Evolutionary conservation across 306 rosid genomes (phyloP), one percentile per base, ranked within the genome.

Genomic region (Vicia faba): DNA sequence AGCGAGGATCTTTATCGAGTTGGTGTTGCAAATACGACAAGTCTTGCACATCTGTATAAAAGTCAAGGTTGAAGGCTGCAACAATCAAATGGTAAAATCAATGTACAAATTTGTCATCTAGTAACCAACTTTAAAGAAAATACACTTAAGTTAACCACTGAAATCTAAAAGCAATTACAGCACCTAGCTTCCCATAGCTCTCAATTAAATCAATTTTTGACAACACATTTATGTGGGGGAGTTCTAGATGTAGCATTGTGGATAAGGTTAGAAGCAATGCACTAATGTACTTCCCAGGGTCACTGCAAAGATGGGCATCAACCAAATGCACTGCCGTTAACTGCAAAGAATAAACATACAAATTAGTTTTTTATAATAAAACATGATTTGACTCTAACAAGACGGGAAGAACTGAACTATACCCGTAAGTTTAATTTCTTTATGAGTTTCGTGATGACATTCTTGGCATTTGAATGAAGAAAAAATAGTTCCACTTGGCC

Each of bases 271-370:
- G 92, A 72, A 89, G 81, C 88, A 92, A 78, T 26, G 96, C 89
- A 69, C 96, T 92, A 35, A 86, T 81, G 76, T 93, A 93, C 82
- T 93, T 93, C 55, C 91, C 97, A 71, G 98, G 88, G 82, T 93
- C 98, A 69, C 97, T 83, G 78, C 98, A 89, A 82, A 93, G 97
- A 79, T 89, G 97, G 51, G 97, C 85, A 72, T 93, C 97, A 66
- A 93, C 83, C 84, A 93, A 84, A 84, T 89, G 97, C 64, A 93
- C 88, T 11, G 97, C 98, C 36, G 88, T 79, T 86, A 93, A 74
- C 97, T 93, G 96, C 89, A 84, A 70, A 76, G 77, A 70, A 79
- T 64, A 43, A 79, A 45, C 74, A 81, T 62, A 60, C 25, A 64
- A 58, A 67, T 74, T 70, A 83, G 73, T 56, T 66, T 64, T 66